A percentile compares a stretch with the other conserved stretches of the same genome.
Evolutionary conservation across 306 rosid genomes (phyloP).

Genomic region (Fragaria vesca): DNA sequence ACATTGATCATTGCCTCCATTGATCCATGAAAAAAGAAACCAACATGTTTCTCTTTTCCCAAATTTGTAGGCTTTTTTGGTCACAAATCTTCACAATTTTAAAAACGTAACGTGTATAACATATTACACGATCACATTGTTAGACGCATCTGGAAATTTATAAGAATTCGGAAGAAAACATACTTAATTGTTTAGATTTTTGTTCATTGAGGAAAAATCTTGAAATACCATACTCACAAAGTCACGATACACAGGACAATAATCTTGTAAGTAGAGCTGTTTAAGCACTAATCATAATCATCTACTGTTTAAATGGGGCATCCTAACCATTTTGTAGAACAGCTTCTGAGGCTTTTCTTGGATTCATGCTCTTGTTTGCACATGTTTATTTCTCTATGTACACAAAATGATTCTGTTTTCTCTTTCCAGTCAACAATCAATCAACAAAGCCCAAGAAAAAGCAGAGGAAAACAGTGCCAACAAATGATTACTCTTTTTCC

Average conservation of each 20-base stretch:
- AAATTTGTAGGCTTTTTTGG: slow-evolving; percentile 12
- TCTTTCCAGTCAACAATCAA: slow-evolving; percentile 45
- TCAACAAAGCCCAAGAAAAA: slow-evolving; percentile 27
- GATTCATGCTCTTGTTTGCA: slow-evolving; percentile 13
- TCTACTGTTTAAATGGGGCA: not conserved
- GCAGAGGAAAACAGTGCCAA: slow-evolving; percentile 18
- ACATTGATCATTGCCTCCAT: slow-evolving; percentile 17
- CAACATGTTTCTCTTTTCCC: slow-evolving; percentile 13
- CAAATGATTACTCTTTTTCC: slow-evolving; percentile 36
- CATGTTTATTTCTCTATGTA: slow-evolving; percentile 12
- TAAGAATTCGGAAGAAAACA: not conserved
- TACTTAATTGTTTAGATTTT: not conserved
- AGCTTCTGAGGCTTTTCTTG: slow-evolving; percentile 7
- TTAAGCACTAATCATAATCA: not conserved
- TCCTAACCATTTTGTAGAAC: slow-evolving; percentile 1
- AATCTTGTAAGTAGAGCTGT: not conserved
- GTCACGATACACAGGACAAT: not conserved
- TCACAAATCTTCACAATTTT: not conserved
- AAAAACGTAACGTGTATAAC: not conserved
- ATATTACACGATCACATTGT: not conserved
- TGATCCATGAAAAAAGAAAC: slow-evolving; percentile 14
- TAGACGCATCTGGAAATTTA: not conserved
- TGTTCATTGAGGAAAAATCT: not conserved
- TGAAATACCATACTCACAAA: not conserved
- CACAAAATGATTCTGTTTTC: slow-evolving; percentile 42